Conservation (phyloP, 371 early-diverging fungal genomes). For the Blakeslea trispora region DNA sequence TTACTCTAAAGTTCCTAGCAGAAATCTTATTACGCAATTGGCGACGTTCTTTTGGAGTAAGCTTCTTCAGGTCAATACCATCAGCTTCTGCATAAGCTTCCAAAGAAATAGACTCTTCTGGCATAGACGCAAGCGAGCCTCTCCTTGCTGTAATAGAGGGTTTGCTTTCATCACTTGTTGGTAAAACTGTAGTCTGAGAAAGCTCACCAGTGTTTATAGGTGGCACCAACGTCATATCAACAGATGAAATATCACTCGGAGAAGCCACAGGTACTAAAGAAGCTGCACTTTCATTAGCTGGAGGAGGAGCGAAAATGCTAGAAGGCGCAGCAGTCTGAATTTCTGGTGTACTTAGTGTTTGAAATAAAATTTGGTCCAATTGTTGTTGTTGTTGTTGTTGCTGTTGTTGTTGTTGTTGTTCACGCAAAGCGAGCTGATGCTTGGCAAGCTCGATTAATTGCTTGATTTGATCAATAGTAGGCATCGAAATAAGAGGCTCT, state of each 20-base stretch:
- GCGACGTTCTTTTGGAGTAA: slow-evolving; percentile 81
- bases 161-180: not conserved
- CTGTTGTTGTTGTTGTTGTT: slow-evolving; percentile 23
- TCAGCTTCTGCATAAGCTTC: slow-evolving; percentile 38
- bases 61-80: slow-evolving; percentile 55
- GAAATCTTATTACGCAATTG: slow-evolving; percentile 89
- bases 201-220: not conserved
- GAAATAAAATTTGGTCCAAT: slow-evolving; percentile 5
- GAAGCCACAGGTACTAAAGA: slow-evolving; percentile 8
- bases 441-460: slow-evolving; percentile 50
- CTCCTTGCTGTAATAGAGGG: slow-evolving; percentile 6
- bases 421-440: slow-evolving; percentile 33
- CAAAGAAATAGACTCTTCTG: slow-evolving; percentile 23
- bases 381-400: slow-evolving; percentile 11
- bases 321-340: slow-evolving; percentile 25
- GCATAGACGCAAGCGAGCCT: slow-evolving; percentile 13
- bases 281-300: slow-evolving; percentile 7
- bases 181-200: not conserved
- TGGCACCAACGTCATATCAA: slow-evolving; percentile 3
- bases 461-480: slow-evolving; percentile 47
- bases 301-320: slow-evolving; percentile 22
- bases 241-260: slow-evolving; percentile 6
- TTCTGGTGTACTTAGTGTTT: slow-evolving; percentile 4
- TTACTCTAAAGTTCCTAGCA: slow-evolving; percentile 85
- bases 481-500: slow-evolving; percentile 19